Evolutionary conservation across 2,329 filamentous ascomycete genomes (phyloP), one percentile per base, ranked within the genome.

Genomic region (Chalaropsis ovoidea): DNA sequence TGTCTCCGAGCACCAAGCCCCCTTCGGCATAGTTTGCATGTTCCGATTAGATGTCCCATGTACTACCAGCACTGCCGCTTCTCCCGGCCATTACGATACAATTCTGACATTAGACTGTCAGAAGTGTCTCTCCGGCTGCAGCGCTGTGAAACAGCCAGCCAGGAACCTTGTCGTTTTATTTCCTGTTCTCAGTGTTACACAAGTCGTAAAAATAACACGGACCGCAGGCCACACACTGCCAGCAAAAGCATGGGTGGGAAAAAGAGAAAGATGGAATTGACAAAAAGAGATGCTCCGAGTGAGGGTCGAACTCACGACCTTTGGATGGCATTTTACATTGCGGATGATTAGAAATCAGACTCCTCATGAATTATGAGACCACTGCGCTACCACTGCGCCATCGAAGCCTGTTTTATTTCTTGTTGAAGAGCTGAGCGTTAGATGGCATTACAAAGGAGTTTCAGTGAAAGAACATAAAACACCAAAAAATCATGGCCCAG

Each of bases 271-370:
- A 64, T 49, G 65, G 63, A 62, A 62, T 67, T 65, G 67, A 65
- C 65, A 62, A 65, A 65, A 64, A 63, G 63, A 67, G 52, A 65
- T 68, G 67, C 64, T 67, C 67, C 65, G 63, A 67, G 65, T 67
- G 65, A 68, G 67, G 67, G 65, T 68, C 67, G 67, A 68, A 68
- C 67, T 67, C 67, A 67, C 65, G 67, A 68, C 65, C 67, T 68
- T 68, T 67, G 65, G 67, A 68, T 68, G 60, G 65, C 61, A 66
- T 63, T 49, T 58, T 65, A 63, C 62, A 67, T 54, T 67, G 66
- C 17, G 62, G 56, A 42, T 52, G 41, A 58, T 60, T 8, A 3
- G 56, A 61, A 61, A 63, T 63, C 61, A 66, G 52, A 61, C 61
- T 63, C 65, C 65, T 66, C 65, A 66, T 61, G 61, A 66, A 66